phyloP scores from a whole-genome alignment of 2,329 filamentous ascomycete species.

The Aureobasidium sp. region DNA sequence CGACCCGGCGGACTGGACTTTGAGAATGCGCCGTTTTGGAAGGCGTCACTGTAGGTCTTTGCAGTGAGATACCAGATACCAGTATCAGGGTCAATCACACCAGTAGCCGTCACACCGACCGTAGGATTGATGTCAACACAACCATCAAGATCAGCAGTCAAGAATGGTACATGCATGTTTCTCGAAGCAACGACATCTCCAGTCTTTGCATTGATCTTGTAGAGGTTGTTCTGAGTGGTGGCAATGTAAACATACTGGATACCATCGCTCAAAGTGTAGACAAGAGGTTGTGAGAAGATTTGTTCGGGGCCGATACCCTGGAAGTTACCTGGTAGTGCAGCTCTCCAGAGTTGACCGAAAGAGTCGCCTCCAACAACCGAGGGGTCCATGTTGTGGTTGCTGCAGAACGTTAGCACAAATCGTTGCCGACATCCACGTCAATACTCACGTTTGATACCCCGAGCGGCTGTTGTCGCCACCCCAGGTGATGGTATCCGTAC shows the following conservation, averaged over 20 bases:
- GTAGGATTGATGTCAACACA: constrained; percentile 44
- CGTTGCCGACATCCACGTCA: rapidly evolving
- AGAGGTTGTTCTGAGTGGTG: constrained; percentile 53
- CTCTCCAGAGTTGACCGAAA: constrained; percentile 51
- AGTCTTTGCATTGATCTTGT: constrained; percentile 48
- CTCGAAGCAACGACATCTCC: constrained; percentile 27
- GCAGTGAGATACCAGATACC: constrained; percentile 44
- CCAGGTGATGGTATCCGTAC: constrained; percentile 53
- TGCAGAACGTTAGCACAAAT: neutral
- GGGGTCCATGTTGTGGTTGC: constrained; percentile 58
- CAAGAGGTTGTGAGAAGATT: constrained; percentile 46
- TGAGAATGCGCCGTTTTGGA: constrained; percentile 24
- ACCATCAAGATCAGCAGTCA: constrained; percentile 40
- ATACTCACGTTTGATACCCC: constrained; percentile 17
- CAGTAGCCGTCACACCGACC: constrained; percentile 44
- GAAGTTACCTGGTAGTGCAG: constrained; percentile 47
- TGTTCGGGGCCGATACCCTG: constrained; percentile 42
- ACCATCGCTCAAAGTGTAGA: constrained; percentile 41
- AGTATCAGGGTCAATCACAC: constrained; percentile 45
- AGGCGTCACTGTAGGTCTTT: constrained; percentile 43
- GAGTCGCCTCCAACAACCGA: constrained; percentile 48
- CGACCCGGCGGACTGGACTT: constrained; percentile 30
- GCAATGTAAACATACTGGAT: constrained; percentile 45
- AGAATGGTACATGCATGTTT: constrained; percentile 45
- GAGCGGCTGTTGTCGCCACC: constrained; percentile 37